Evolutionary conservation across 345 rosid species (phyloP).

Genomic region (Adansonia digitata): DNA sequence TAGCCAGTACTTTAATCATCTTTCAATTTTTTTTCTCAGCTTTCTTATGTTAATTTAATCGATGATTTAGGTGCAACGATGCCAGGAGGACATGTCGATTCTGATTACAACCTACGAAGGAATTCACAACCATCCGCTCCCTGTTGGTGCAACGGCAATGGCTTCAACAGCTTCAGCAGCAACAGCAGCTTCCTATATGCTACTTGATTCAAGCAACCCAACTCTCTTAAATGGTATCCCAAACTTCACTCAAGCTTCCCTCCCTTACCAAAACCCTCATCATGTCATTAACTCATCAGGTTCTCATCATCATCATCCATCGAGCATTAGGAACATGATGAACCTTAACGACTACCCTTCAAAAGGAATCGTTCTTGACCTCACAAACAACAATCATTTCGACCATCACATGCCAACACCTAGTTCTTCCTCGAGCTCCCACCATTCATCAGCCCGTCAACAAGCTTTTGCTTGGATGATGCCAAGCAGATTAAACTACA

Average conservation of each 20-base stretch:
- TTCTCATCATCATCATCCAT: too few relatives aligned
- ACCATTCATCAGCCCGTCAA: slow-evolving; percentile 14
- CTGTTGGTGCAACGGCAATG: slow-evolving; percentile 71
- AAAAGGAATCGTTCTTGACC: slow-evolving; percentile 41
- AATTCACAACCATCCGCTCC: slow-evolving; percentile 67
- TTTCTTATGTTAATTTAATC: too few relatives aligned
- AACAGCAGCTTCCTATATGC: slow-evolving; percentile 47
- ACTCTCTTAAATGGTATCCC: slow-evolving; percentile 16
- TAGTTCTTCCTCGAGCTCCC: too few relatives aligned
- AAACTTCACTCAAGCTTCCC: too few relatives aligned
- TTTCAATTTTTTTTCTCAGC: background rate
- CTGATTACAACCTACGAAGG: slow-evolving; percentile 82
- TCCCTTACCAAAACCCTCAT: too few relatives aligned
- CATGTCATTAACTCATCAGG: slow-evolving; percentile 12
- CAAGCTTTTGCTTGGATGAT: slow-evolving; percentile 24
- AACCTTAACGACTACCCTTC: slow-evolving; percentile 39
- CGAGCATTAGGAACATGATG: too few relatives aligned
- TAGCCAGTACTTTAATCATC: background rate
- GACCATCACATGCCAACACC: background rate
- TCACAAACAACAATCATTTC: slow-evolving; percentile 20
- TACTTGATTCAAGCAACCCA: slow-evolving; percentile 38
- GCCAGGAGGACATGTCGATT: slow-evolving; percentile 66
- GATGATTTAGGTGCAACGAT: slow-evolving; percentile 72
- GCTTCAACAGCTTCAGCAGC: slow-evolving; percentile 77
- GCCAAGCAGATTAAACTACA: slow-evolving; percentile 13